Conservation (phyloP, 1,139 yeast genomes). For the Geotrichum restrictum region DNA sequence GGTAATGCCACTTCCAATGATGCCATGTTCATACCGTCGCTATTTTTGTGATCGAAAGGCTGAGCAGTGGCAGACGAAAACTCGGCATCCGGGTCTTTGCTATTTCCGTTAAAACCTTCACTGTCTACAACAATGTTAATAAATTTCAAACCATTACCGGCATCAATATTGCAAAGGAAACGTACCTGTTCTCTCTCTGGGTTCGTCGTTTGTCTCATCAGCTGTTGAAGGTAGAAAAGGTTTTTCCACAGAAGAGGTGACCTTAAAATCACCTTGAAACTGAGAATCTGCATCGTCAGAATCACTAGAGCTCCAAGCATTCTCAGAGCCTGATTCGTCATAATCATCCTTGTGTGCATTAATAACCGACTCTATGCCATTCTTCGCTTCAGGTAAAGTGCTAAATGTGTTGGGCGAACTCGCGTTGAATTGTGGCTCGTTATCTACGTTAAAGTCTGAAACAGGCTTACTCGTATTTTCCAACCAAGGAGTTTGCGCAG, state of each 20-base stretch:
- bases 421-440: too few relatives aligned
- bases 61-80: too few relatives aligned
- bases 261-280: too few relatives aligned
- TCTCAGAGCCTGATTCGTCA: slow-evolving; percentile 11
- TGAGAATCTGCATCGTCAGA: slow-evolving; percentile 7
- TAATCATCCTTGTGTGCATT: slow-evolving; percentile 10
- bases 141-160: background rate
- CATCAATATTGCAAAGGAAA: too few relatives aligned
- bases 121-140: slow-evolving; percentile 1
- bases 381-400: background rate
- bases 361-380: slow-evolving; percentile 14
- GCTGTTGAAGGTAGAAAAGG: slow-evolving; percentile 4
- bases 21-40: background rate
- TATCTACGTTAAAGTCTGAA: background rate
- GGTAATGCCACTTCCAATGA: slow-evolving; percentile 1
- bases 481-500: background rate
- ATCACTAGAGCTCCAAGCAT: slow-evolving; percentile 5
- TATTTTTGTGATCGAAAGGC: background rate
- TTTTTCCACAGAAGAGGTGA: too few relatives aligned
- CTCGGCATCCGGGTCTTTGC: slow-evolving; percentile 4
- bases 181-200: background rate
- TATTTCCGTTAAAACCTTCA: slow-evolving; percentile 1
- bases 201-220: background rate
- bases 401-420: too few relatives aligned
- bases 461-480: background rate